These are phyloP conservation scores for Fraxinus ornus DNA, from an alignment of 305 asterid species.

Conservation along the genomic window DNA sequence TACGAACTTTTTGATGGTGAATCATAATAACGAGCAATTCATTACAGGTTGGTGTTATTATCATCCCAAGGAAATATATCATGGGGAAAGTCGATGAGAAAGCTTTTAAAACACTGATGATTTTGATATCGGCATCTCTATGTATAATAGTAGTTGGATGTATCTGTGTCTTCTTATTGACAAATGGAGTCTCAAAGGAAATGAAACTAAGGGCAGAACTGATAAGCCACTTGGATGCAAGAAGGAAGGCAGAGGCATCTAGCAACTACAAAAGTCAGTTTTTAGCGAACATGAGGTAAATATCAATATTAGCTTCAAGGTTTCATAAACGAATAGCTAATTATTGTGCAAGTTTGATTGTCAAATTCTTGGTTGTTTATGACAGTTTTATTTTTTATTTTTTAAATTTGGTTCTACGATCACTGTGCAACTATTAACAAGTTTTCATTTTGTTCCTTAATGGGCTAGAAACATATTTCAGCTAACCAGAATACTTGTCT, in stretches of 20 bases:
- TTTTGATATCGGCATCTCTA: conserved; percentile 77
- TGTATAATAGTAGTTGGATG: conserved; percentile 82
- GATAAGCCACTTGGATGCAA: conserved; percentile 79
- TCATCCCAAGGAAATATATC: conserved; percentile 80
- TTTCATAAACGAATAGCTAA: not conserved
- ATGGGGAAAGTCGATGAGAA: conserved; percentile 92
- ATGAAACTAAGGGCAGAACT: conserved; percentile 84
- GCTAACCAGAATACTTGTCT: not conserved
- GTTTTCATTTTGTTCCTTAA: not conserved
- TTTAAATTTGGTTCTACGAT: not conserved
- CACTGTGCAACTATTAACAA: not conserved
- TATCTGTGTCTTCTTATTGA: conserved; percentile 72
- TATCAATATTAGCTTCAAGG: not conserved
- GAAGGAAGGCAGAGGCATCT: conserved; percentile 93
- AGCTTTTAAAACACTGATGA: conserved; percentile 65
- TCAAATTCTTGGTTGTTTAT: not conserved
- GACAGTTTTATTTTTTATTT: not conserved
- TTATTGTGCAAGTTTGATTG: not conserved
- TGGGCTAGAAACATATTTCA: not conserved
- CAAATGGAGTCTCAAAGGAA: conserved; percentile 91
- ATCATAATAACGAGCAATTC: not conserved
- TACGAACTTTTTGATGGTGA: not conserved
- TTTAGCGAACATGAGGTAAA: conserved; percentile 92
- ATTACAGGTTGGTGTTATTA: conserved; percentile 80
- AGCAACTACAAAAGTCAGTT: conserved; percentile 91